Percentiles rank a stretch among this genome's conserved stretches.
phyloP scores from a whole-genome alignment of 1,284 basidiomycete species.

The Lignosus rhinocerotis region DNA sequence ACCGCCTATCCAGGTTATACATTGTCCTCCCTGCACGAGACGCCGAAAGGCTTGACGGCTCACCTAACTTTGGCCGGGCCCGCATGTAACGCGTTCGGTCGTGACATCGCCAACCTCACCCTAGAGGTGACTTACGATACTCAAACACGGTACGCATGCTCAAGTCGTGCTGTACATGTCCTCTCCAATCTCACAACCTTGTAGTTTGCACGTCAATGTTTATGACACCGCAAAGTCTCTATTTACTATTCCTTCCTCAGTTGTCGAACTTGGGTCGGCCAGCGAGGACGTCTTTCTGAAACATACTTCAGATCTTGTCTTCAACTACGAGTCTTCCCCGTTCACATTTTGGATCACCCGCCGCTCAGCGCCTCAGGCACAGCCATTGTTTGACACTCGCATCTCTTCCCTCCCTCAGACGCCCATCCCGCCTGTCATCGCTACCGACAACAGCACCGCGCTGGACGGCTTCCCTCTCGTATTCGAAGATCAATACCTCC shows the following conservation, averaged over 20 bases:
- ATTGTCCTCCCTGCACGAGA: conserved; percentile 47
- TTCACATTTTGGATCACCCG: conserved; percentile 83
- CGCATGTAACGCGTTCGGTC: conserved; percentile 74
- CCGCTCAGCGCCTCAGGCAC: conserved; percentile 52
- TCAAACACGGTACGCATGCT: conserved; percentile 46
- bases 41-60: conserved; percentile 56
- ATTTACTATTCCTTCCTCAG: conserved; percentile 66
- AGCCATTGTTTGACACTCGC: conserved; percentile 77
- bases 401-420: conserved; percentile 53
- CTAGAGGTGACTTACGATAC: conserved; percentile 69
- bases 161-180: neutral
- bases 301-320: conserved; percentile 57
- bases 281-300: conserved; percentile 25
- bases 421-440: conserved; percentile 50
- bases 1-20: conserved; percentile 47
- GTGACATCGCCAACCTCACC: conserved; percentile 63
- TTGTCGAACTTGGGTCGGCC: conserved; percentile 51
- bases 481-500: conserved; percentile 74
- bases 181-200: neutral
- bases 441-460: conserved; percentile 48
- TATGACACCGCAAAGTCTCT: conserved; percentile 59
- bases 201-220: conserved; percentile 76
- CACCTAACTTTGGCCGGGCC: conserved; percentile 57
- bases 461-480: conserved; percentile 64
- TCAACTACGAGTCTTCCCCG: conserved; percentile 65